A percentile compares a stretch with the other conserved stretches of the same genome.
Evolutionary conservation across 1,284 basidiomycete species (phyloP).

Genomic region (Malassezia caprae): DNA sequence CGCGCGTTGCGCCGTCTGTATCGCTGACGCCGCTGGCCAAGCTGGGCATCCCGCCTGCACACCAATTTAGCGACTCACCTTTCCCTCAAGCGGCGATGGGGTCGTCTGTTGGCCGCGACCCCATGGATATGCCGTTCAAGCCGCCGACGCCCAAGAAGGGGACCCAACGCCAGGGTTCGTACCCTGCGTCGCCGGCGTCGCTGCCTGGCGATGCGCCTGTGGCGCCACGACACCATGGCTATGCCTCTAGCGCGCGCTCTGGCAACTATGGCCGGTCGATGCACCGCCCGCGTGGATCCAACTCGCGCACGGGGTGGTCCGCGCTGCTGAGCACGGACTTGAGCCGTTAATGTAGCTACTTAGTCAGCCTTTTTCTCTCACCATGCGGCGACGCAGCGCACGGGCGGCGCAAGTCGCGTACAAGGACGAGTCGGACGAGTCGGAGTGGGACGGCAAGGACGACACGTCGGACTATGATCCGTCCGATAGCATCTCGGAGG

Average conservation of each 20-base stretch:
- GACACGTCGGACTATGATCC: background rate
- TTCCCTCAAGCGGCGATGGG: background rate
- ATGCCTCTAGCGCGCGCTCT: background rate
- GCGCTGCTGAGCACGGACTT: conserved; percentile 12
- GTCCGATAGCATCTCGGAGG: background rate
- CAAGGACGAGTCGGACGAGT: conserved; percentile 3
- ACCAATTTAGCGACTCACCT: background rate
- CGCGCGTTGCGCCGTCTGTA: background rate
- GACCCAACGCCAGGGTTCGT: background rate
- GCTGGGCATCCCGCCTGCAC: background rate
- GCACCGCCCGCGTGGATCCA: background rate
- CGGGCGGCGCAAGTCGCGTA: background rate
- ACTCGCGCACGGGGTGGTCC: conserved; percentile 8
- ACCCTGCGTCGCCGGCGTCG: background rate
- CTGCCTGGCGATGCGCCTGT: background rate
- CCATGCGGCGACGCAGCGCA: background rate
- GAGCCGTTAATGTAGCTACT: background rate
- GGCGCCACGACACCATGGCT: background rate
- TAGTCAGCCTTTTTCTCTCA: background rate
- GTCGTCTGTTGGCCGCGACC: background rate
- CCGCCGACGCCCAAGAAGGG: background rate
- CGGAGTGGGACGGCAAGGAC: background rate
- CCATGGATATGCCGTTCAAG: background rate
- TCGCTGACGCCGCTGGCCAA: conserved; percentile 2
- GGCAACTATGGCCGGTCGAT: background rate